Conservation (phyloP, 495 filamentous ascomycete species). For the Aspergillus asperescens region DNA sequence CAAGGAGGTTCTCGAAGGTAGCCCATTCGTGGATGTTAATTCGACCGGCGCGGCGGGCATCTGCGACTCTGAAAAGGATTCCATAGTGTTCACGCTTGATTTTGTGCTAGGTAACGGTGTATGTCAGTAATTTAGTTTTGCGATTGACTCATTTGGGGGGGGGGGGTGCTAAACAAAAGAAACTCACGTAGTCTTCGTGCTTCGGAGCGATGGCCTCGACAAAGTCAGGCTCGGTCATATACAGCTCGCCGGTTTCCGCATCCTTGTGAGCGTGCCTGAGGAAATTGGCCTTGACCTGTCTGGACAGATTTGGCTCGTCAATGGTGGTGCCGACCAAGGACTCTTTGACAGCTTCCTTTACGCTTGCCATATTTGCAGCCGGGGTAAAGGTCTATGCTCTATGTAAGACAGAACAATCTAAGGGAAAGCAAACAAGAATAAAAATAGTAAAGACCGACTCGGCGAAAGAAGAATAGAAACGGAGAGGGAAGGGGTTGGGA, state of each 20-base stretch:
- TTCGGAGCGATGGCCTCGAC: conserved; percentile 84
- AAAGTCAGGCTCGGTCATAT: conserved; percentile 79
- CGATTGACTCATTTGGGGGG: too few relatives aligned
- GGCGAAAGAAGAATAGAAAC: conserved; percentile 5
- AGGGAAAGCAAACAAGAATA: conserved; percentile 7
- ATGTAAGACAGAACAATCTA: conserved; percentile 3
- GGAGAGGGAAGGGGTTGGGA: conserved; percentile 18
- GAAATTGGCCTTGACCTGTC: conserved; percentile 67
- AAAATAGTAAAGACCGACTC: conserved; percentile 8
- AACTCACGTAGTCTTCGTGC: conserved; percentile 82
- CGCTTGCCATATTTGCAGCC: conserved; percentile 41
- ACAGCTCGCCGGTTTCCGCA: conserved; percentile 66
- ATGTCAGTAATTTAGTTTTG: too few relatives aligned
- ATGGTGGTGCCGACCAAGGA: conserved; percentile 59
- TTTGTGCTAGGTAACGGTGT: conserved; percentile 64
- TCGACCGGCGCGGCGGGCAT: conserved; percentile 64
- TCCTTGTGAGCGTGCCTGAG: conserved; percentile 70
- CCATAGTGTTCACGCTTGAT: conserved; percentile 92
- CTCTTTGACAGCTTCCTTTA: conserved; percentile 73
- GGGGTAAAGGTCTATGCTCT: conserved; percentile 7
- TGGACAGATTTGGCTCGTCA: conserved; percentile 58
- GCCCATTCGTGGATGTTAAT: conserved; percentile 81
- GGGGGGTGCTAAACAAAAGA: too few relatives aligned
- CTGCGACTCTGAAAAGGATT: conserved; percentile 86
- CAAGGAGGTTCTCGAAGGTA: conserved; percentile 86